Conservation (phyloP, 306 rosid species). For the Gastrolobium villosum region DNA sequence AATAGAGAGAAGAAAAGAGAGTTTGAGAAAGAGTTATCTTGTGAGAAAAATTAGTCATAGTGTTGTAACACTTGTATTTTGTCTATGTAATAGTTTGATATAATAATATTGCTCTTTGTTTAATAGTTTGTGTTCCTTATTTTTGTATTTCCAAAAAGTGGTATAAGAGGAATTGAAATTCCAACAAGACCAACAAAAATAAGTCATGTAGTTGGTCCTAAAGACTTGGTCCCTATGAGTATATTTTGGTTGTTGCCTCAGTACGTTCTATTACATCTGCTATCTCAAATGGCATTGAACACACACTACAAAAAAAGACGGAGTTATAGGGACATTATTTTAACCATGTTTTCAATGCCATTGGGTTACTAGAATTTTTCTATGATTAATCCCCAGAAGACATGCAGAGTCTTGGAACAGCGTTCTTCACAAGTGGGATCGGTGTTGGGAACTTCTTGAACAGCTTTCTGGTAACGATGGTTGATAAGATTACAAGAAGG, state of each 20-base stretch:
- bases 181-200: slow-evolving; percentile 57
- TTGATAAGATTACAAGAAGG: slow-evolving; percentile 55
- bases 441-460: slow-evolving; percentile 75
- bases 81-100: no score
- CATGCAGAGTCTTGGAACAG: slow-evolving; percentile 77
- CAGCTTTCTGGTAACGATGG: slow-evolving; percentile 69
- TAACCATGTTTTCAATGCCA: slow-evolving; percentile 61
- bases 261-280: slow-evolving; percentile 46
- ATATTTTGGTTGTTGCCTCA: slow-evolving; percentile 73
- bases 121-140: no score
- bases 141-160: no score
- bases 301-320: no score
- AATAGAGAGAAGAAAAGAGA: no score
- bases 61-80: no score
- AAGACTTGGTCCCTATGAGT: slow-evolving; percentile 64
- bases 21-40: no score
- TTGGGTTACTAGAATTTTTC: slow-evolving; percentile 76
- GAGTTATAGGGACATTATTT: slow-evolving; percentile 60
- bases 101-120: no score
- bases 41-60: no score
- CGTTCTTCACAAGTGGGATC: slow-evolving; percentile 61
- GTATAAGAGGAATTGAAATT: no score
- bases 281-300: no score
- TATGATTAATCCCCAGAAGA: slow-evolving; percentile 77
- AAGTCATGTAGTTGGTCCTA: slow-evolving; percentile 45